Evolutionary conservation across 2,329 filamentous ascomycete species (phyloP).

Genomic region (Cladosporium sphaerospermum): DNA sequence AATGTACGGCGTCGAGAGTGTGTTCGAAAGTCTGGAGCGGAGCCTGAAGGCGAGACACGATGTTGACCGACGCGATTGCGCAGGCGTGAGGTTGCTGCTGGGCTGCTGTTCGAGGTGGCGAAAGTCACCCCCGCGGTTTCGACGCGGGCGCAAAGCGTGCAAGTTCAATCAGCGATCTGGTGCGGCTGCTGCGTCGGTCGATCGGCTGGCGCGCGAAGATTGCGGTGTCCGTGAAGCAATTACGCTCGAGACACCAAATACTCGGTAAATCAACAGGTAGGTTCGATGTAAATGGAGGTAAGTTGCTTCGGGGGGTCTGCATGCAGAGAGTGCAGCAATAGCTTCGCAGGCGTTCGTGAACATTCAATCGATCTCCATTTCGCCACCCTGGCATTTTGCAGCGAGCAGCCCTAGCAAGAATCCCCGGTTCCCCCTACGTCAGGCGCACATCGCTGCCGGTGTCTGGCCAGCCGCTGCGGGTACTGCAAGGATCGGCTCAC

Average conservation of each 20-base stretch:
- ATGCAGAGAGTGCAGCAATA: neutral
- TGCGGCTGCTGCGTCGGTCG: neutral
- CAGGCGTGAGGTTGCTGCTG: neutral
- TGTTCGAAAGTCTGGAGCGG: no score
- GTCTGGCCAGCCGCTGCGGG: neutral
- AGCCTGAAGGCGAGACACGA: neutral
- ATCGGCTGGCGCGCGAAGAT: neutral
- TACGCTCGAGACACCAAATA: no score
- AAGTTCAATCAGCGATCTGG: conserved; percentile 4
- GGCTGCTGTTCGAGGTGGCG: conserved; percentile 4
- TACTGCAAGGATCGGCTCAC: neutral
- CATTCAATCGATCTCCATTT: conserved; percentile 3
- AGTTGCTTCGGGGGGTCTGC: neutral
- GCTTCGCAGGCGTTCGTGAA: conserved; percentile 7
- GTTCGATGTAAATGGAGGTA: no score
- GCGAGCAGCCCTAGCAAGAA: neutral
- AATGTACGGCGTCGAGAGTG: no score
- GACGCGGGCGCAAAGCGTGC: neutral
- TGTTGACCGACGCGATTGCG: neutral
- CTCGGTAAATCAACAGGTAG: no score
- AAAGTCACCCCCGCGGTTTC: conserved; percentile 1
- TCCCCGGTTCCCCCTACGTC: conserved; percentile 3
- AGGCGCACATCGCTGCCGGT: neutral
- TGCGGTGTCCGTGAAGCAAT: no score
- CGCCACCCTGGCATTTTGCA: neutral